A percentile compares a stretch with the other conserved stretches of the same genome.
Conservation (phyloP, 179 eudicot species). For the Drosera spatulata region DNA sequence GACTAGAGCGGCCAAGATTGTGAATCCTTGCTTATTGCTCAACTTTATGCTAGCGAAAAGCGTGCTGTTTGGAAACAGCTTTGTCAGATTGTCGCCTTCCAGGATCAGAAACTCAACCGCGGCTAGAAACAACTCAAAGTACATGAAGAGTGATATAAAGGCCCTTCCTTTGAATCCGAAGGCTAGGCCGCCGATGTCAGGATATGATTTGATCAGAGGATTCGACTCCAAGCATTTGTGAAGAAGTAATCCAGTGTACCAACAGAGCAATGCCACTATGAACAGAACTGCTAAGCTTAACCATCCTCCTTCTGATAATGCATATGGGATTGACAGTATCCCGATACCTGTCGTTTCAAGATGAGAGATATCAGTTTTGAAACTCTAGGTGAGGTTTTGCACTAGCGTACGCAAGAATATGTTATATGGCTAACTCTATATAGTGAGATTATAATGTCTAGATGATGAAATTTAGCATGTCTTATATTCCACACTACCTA, state of each 20-base stretch:
- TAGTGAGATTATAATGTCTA: no score
- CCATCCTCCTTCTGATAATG: slow-evolving; percentile 62
- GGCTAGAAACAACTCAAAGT: slow-evolving; percentile 28
- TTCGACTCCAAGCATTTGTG: slow-evolving; percentile 37
- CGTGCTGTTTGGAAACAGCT: slow-evolving; percentile 5
- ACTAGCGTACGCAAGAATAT: no score
- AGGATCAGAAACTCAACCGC: slow-evolving; percentile 44
- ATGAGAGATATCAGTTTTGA: not conserved
- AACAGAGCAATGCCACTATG: slow-evolving; percentile 25
- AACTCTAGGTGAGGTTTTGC: no score
- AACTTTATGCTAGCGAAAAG: slow-evolving; percentile 4
- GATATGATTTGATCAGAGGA: slow-evolving; percentile 35
- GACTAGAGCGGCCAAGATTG: slow-evolving; percentile 16
- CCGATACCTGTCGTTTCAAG: slow-evolving; percentile 29
- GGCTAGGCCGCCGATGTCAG: slow-evolving; percentile 48
- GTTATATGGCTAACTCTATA: no score
- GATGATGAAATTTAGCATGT: no score
- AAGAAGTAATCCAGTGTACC: slow-evolving; percentile 44
- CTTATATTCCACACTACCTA: no score
- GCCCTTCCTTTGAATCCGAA: slow-evolving; percentile 44
- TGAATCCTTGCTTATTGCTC: slow-evolving; percentile 20
- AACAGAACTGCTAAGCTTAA: slow-evolving; percentile 36
- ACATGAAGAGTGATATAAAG: slow-evolving; percentile 26
- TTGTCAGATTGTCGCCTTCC: slow-evolving; percentile 50
- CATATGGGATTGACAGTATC: slow-evolving; percentile 47